These are phyloP conservation scores for Nigrospora osmanthi DNA, from an alignment of 2,329 filamentous ascomycete species.

Conservation along the genomic window DNA sequence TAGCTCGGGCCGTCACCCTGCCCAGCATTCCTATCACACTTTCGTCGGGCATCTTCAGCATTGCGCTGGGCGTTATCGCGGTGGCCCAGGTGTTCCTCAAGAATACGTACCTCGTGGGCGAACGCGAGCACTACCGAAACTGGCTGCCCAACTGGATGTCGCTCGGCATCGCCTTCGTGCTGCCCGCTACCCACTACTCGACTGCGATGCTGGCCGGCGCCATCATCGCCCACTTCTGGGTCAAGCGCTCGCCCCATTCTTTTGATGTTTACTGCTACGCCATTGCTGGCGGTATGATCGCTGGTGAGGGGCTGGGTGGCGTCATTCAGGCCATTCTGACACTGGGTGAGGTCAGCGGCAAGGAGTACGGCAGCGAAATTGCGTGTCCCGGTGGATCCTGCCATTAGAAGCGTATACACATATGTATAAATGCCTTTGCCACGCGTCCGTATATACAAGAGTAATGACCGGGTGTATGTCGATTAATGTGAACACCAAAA, in stretches of 20 bases:
- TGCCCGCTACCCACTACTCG: constrained; percentile 49
- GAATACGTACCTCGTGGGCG: constrained; percentile 44
- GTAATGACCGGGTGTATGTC: too few species aligned
- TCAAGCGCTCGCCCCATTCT: constrained; percentile 36
- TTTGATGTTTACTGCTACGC: constrained; percentile 52
- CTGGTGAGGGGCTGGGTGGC: constrained; percentile 55
- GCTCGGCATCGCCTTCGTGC: constrained; percentile 45
- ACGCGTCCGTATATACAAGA: too few species aligned
- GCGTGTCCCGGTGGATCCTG: not conserved
- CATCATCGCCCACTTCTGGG: constrained; percentile 44
- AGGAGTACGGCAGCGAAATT: not conserved
- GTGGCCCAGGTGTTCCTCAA: constrained; percentile 43
- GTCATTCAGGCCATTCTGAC: constrained; percentile 47
- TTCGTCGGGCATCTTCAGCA: constrained; percentile 47
- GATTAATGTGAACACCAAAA: too few species aligned
- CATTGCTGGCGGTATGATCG: constrained; percentile 53
- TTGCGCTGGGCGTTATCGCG: constrained; percentile 43
- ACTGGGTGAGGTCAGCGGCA: constrained; percentile 17
- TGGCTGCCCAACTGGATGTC: constrained; percentile 58
- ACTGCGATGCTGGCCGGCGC: constrained; percentile 51
- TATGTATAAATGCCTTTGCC: too few species aligned
- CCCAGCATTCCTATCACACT: constrained; percentile 46
- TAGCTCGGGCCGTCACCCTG: constrained; percentile 48
- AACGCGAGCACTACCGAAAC: constrained; percentile 43
- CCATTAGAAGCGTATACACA: not conserved